phyloP scores from a whole-genome alignment of 1,284 basidiomycete genomes.

The Inonotus obliquus region DNA sequence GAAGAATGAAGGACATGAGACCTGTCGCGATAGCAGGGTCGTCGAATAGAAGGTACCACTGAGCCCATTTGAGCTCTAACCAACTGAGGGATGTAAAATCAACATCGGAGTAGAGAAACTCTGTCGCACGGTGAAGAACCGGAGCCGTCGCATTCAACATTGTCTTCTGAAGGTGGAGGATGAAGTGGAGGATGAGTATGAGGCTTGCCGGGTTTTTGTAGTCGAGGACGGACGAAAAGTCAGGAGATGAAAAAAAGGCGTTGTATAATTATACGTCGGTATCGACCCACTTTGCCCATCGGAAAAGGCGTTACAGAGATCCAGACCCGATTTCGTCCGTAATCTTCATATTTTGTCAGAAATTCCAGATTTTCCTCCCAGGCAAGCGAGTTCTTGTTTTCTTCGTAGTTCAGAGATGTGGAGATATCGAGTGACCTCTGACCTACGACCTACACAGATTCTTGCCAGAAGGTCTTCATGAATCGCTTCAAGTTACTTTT shows the following conservation, averaged over 20 bases:
- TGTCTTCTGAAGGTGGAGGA: not conserved
- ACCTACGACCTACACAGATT: too few species aligned
- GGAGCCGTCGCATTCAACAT: not conserved
- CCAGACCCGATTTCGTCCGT: not conserved
- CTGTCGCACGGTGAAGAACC: constrained; percentile 17
- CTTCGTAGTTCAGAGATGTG: too few species aligned
- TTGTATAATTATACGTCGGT: not conserved
- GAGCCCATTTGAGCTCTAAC: constrained; percentile 77
- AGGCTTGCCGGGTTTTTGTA: not conserved
- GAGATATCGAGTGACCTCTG: too few species aligned
- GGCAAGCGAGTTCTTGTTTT: too few species aligned
- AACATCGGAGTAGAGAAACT: constrained; percentile 50
- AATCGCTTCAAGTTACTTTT: too few species aligned
- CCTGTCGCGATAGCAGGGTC: constrained; percentile 95
- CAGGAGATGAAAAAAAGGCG: constrained; percentile 1
- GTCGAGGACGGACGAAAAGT: not conserved
- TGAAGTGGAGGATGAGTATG: not conserved
- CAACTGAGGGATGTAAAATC: constrained; percentile 68
- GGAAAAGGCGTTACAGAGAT: not conserved
- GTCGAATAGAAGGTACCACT: constrained; percentile 82
- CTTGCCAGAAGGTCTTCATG: too few species aligned
- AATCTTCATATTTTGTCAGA: not conserved
- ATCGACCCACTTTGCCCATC: not conserved
- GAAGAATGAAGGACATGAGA: constrained; percentile 88
- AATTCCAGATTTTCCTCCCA: not conserved